Evolutionary conservation across 768 basidiomycete genomes (phyloP), one percentile per base, ranked within the genome.

Genomic region (Galerina marginata): DNA sequence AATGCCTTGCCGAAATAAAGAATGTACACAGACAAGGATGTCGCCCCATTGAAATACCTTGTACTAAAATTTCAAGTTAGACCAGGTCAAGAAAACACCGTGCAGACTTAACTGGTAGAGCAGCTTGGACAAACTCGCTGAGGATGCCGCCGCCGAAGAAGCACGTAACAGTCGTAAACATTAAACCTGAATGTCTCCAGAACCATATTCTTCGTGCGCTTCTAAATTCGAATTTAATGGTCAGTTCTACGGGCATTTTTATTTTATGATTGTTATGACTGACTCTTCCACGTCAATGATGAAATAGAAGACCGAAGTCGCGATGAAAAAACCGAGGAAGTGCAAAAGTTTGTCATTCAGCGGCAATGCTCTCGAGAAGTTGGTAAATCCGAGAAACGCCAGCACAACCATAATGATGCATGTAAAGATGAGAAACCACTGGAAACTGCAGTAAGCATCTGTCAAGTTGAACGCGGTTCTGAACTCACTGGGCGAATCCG

Each of bases 251-350:
- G 20, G 20, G 52, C 7, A 33, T 20, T 37, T 5, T 3, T 11
- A 11, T 39, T 25, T 45, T 6, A 62, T 37, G 23, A 36, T 29
- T 29, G 9, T 3, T 12, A 48, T 43, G 29, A 76, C 90, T 71
- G 66, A 95, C 92, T 95, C 93, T 60, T 95, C 93, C 9, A 93
- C 87, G 67, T 95, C 93, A 37, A 92, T 82, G 48, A 94, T 91
- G 68, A 93, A 94, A 74, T 93, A 95, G 73, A 94, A 94, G 6
- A 93, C 84, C 3, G 76, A 87, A 0, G 92, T 95, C 1, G 92
- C 91, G 25, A 91, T 62, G 55, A 79, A 79, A 59, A 95, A 89
- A 72, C 91, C 93, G 10, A 90, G 65, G 69, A 95, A 92, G 68
- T 91, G 93, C 26, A 93, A 75, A 14, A 93, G 70, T 73, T 93